Evolutionary conservation across 2,329 filamentous ascomycete genomes (phyloP).

Genomic region (Aspergillus sp.): DNA sequence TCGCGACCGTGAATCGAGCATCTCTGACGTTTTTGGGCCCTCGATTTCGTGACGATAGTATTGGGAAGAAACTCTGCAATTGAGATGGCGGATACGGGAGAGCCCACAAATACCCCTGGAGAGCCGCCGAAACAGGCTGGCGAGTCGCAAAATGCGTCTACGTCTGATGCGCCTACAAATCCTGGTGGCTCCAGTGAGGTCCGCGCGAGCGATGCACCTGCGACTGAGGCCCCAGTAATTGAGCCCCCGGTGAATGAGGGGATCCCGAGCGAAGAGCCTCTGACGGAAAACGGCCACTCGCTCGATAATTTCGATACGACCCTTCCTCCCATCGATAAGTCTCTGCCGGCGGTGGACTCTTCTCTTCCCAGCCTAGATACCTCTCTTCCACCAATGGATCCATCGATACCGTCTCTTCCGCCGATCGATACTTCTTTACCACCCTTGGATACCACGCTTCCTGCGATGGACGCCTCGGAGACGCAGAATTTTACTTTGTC

Average conservation of each 20-base stretch:
- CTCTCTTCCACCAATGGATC: slow-evolving; percentile 26
- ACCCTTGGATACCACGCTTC: slow-evolving; percentile 27
- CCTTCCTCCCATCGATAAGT: slow-evolving; percentile 24
- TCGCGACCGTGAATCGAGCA: neutral
- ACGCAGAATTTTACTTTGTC: neutral
- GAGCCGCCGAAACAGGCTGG: slow-evolving; percentile 17
- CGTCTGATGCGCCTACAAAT: neutral
- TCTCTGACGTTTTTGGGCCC: neutral
- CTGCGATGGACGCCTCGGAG: slow-evolving; percentile 15
- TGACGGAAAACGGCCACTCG: neutral
- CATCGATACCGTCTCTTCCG: slow-evolving; percentile 28
- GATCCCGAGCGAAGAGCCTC: neutral
- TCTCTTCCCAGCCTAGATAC: slow-evolving; percentile 27
- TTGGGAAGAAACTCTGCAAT: slow-evolving; percentile 2
- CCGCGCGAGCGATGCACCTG: neutral
- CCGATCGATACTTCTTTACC: slow-evolving; percentile 27
- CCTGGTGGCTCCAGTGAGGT: neutral
- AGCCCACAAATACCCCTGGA: slow-evolving; percentile 17
- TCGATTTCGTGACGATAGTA: neutral
- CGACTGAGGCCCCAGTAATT: neutral
- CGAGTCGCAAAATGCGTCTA: slow-evolving; percentile 8
- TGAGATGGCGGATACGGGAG: slow-evolving; percentile 22
- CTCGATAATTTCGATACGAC: slow-evolving; percentile 17
- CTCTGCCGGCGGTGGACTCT: slow-evolving; percentile 25
- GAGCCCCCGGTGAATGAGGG: neutral